Evolutionary conservation across 1,284 basidiomycete genomes (phyloP).

Genomic region (Fomitiporia mediterranea): DNA sequence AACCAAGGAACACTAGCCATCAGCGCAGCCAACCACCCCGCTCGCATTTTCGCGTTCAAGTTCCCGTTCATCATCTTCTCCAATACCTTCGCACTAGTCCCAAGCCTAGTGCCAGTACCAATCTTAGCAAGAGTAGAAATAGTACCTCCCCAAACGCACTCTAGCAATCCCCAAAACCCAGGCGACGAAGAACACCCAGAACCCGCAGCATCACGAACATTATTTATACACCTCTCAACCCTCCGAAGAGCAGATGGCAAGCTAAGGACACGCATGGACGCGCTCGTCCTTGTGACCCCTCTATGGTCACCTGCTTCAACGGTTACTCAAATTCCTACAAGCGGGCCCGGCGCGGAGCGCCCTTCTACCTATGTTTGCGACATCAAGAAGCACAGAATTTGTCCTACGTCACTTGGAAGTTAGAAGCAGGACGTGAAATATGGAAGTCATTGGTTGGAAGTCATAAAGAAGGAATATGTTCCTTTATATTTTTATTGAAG

Average conservation of each 20-base stretch:
- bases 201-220: no score
- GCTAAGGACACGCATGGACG: background rate
- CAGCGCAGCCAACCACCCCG: background rate
- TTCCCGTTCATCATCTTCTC: background rate
- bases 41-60: background rate
- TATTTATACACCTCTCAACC: no score
- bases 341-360: background rate
- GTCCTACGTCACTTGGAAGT: background rate
- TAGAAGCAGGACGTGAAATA: background rate
- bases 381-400: background rate
- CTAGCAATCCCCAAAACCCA: no score
- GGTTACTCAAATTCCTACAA: no score
- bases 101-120: no score
- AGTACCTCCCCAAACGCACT: no score
- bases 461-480: background rate
- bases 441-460: background rate
- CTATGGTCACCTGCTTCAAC: background rate
- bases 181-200: no score
- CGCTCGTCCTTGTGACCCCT: background rate
- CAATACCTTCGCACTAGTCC: background rate
- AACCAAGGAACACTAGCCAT: background rate
- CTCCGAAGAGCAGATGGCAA: background rate
- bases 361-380: background rate
- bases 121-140: no score
- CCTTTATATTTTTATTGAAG: background rate